Percentiles rank a stretch among this genome's conserved stretches.
phyloP scores from a whole-genome alignment of 805 yeast genomes.

The Wickerhamiella allomyrinae region DNA sequence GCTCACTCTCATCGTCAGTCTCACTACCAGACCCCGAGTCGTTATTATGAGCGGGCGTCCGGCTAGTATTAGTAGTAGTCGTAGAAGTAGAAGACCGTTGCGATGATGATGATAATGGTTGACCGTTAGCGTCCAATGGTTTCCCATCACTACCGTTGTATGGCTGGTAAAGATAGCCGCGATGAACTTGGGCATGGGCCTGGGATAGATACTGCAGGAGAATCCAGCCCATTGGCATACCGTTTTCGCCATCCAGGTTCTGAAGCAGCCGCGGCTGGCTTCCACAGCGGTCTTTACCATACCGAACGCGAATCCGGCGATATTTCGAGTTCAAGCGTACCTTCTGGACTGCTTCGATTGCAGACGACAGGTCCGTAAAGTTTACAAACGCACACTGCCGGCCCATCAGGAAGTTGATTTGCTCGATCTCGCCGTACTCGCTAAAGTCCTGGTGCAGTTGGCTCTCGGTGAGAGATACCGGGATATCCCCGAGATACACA shows the following conservation, averaged over 20 bases:
- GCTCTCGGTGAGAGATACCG: conserved; percentile 31
- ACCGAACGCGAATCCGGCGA: conserved; percentile 62
- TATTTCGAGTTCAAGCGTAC: conserved; percentile 56
- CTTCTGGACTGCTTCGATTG: conserved; percentile 85
- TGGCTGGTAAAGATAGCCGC: neutral
- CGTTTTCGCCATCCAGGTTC: neutral
- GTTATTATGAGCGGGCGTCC: neutral
- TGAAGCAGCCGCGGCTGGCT: conserved; percentile 29
- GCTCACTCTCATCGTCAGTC: neutral
- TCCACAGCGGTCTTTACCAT: conserved; percentile 92
- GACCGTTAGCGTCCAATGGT: too few species aligned
- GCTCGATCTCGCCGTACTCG: conserved; percentile 88
- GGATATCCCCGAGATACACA: conserved; percentile 70
- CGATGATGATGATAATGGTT: too few species aligned
- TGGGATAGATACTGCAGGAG: neutral
- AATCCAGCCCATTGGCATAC: conserved; percentile 1
- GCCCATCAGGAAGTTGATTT: conserved; percentile 72
- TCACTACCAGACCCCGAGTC: neutral
- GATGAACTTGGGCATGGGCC: neutral
- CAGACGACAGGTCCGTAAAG: conserved; percentile 80
- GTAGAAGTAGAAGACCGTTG: too few species aligned
- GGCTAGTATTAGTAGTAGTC: neutral
- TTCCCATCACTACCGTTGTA: too few species aligned
- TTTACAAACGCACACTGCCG: conserved; percentile 84
- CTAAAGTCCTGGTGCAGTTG: conserved; percentile 60